These are phyloP conservation scores for Auxenochlorella protothecoides DNA, from an alignment of 139 green algal genomes.

Conservation along the genomic window DNA sequence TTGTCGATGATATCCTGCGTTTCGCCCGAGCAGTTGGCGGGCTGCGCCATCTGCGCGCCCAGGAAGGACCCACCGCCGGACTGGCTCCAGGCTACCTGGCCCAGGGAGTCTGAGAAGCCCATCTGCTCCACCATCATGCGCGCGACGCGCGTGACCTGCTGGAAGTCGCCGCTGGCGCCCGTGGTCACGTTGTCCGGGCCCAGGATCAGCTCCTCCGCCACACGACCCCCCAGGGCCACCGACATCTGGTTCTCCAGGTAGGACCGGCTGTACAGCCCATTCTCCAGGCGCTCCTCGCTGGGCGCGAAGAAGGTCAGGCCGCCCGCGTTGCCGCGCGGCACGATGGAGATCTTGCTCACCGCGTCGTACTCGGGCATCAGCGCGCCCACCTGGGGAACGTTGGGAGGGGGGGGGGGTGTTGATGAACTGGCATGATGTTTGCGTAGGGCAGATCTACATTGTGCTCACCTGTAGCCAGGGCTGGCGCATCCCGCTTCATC, in stretches of 20 bases:
- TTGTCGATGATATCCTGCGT: slow-evolving; percentile 88
- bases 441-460: too few relatives aligned
- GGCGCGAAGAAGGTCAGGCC: slow-evolving; percentile 94
- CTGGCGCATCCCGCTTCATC: too few relatives aligned
- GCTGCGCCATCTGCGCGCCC: slow-evolving; percentile 68
- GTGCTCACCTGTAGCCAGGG: too few relatives aligned
- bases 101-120: slow-evolving; percentile 86
- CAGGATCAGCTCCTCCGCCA: slow-evolving; percentile 99
- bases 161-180: slow-evolving; percentile 85
- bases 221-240: slow-evolving; percentile 82
- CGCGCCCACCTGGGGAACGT: slow-evolving; percentile 55
- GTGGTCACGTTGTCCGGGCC: slow-evolving; percentile 94
- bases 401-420: not conserved
- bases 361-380: slow-evolving; percentile 99
- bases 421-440: not conserved
- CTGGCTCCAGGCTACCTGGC: slow-evolving; percentile 72
- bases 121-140: slow-evolving; percentile 93
- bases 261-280: slow-evolving; percentile 64
- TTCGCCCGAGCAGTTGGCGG: slow-evolving; percentile 53
- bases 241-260: slow-evolving; percentile 61
- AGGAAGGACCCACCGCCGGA: slow-evolving; percentile 75
- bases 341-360: slow-evolving; percentile 98
- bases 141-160: slow-evolving; percentile 52
- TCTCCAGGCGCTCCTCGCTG: slow-evolving; percentile 82
- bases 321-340: slow-evolving; percentile 86